Conservation (phyloP, 208 protist species). For the Novymonas esmeraldas region DNA sequence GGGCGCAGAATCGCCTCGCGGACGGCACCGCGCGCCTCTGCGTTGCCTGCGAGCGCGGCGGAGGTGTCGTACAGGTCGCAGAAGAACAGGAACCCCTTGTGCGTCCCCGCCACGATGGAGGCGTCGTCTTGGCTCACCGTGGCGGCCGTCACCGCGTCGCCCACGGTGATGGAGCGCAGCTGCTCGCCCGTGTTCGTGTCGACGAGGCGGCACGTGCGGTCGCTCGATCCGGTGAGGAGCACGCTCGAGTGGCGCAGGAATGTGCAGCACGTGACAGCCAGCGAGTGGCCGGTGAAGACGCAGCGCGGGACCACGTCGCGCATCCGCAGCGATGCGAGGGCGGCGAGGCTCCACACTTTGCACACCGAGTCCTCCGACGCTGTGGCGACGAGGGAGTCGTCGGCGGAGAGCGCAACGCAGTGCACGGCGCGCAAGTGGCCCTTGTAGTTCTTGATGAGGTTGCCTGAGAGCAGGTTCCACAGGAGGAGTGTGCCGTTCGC, state of each 20-base stretch:
- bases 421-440: slow-evolving; percentile 63
- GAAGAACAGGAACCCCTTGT: slow-evolving; percentile 68
- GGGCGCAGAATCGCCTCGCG: slow-evolving; percentile 33
- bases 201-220: slow-evolving; percentile 77
- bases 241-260: slow-evolving; percentile 54
- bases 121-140: slow-evolving; percentile 43
- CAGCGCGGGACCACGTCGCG: slow-evolving; percentile 32
- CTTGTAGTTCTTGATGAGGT: slow-evolving; percentile 67
- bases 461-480: slow-evolving; percentile 71
- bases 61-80: slow-evolving; percentile 18
- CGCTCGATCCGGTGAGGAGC: slow-evolving; percentile 70
- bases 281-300: slow-evolving; percentile 74
- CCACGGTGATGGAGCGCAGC: slow-evolving; percentile 55
- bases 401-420: slow-evolving; percentile 55
- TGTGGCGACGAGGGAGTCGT: slow-evolving; percentile 67
- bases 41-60: background rate
- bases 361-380: slow-evolving; percentile 78
- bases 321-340: slow-evolving; percentile 35
- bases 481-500: slow-evolving; percentile 63
- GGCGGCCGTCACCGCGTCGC: slow-evolving; percentile 58
- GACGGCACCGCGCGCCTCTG: slow-evolving; percentile 6
- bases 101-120: slow-evolving; percentile 55
- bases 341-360: slow-evolving; percentile 67
- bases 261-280: slow-evolving; percentile 59
- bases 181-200: slow-evolving; percentile 54